Evolutionary conservation across 352 stramenopile species (phyloP).

Genomic region (Thraustochytrium sp.): DNA sequence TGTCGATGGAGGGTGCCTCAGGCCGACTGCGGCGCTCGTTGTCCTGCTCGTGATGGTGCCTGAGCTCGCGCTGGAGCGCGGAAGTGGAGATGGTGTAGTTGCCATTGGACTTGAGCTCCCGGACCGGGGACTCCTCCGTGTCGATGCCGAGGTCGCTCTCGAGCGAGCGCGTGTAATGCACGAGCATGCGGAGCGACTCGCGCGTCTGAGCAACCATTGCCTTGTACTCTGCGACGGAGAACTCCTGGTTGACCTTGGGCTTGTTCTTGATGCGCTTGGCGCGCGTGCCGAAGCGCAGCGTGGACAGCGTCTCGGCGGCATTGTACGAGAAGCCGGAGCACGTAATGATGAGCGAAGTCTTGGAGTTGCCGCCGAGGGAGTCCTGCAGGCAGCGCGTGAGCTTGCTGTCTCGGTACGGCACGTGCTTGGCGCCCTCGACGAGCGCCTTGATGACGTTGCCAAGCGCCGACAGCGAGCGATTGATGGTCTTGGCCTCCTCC

Average conservation of each 20-base stretch:
- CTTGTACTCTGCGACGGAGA: slow-evolving; percentile 81
- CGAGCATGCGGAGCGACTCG: slow-evolving; percentile 1
- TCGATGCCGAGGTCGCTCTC: neutral
- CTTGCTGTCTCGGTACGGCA: slow-evolving; percentile 89
- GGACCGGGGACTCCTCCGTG: neutral
- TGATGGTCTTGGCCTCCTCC: slow-evolving; percentile 91
- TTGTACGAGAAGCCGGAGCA: slow-evolving; percentile 80
- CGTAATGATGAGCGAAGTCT: slow-evolving; percentile 86
- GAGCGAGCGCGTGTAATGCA: neutral
- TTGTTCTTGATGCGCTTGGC: slow-evolving; percentile 93
- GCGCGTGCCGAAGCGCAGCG: slow-evolving; percentile 76
- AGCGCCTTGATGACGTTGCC: slow-evolving; percentile 89
- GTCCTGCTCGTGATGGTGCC: neutral
- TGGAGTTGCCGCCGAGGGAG: slow-evolving; percentile 84
- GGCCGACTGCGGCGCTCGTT: neutral
- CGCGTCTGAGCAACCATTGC: neutral
- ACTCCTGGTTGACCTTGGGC: slow-evolving; percentile 81
- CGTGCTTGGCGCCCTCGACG: slow-evolving; percentile 78
- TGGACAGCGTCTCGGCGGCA: slow-evolving; percentile 80
- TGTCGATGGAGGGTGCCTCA: neutral
- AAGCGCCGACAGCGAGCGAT: slow-evolving; percentile 84
- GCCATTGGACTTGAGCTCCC: neutral
- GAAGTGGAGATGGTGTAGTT: neutral
- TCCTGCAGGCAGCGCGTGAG: slow-evolving; percentile 86
- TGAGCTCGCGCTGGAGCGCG: neutral